A percentile compares a stretch with the other conserved stretches of the same genome.
These are phyloP conservation scores for Tulasnella sp. DNA, from an alignment of 768 basidiomycete genomes.

Conservation along the genomic window DNA sequence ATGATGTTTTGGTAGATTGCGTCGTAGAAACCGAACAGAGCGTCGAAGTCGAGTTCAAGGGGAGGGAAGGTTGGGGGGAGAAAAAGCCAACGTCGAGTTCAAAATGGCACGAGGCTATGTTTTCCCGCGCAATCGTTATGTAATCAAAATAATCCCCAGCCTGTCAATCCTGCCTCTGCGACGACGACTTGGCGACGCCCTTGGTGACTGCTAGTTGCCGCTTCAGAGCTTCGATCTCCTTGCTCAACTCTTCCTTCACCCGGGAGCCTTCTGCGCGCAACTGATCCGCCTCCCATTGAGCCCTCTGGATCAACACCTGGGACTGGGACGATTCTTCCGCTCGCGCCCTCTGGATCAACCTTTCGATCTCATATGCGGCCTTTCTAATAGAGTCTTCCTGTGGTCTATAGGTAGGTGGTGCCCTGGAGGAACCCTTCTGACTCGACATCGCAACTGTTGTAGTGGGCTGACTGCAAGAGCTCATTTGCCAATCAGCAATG, in stretches of 20 bases:
- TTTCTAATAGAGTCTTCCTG: neutral
- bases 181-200: too few relatives aligned
- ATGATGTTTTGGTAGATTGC: neutral
- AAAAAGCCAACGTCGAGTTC: slow-evolving; percentile 7
- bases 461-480: too few relatives aligned
- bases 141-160: neutral
- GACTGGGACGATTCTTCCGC: slow-evolving; percentile 6
- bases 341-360: slow-evolving; percentile 10
- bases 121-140: neutral
- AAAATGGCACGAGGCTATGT: neutral
- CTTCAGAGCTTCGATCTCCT: slow-evolving; percentile 8
- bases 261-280: slow-evolving; percentile 5
- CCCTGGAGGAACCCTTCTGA: too few relatives aligned
- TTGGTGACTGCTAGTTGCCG: neutral
- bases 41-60: neutral
- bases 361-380: slow-evolving; percentile 2
- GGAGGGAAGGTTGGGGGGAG: slow-evolving; percentile 6
- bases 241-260: slow-evolving; percentile 2
- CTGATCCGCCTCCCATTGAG: slow-evolving; percentile 15
- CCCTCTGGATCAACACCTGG: slow-evolving; percentile 8
- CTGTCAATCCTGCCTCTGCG: too few relatives aligned
- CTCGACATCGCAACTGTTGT: too few relatives aligned
- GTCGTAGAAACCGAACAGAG: too few relatives aligned
- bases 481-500: too few relatives aligned
- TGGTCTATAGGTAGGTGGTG: too few relatives aligned